Percentiles rank a stretch among this genome's conserved stretches.
Conservation (phyloP, 306 rosid genomes). For the Acacia crassicarpa region DNA sequence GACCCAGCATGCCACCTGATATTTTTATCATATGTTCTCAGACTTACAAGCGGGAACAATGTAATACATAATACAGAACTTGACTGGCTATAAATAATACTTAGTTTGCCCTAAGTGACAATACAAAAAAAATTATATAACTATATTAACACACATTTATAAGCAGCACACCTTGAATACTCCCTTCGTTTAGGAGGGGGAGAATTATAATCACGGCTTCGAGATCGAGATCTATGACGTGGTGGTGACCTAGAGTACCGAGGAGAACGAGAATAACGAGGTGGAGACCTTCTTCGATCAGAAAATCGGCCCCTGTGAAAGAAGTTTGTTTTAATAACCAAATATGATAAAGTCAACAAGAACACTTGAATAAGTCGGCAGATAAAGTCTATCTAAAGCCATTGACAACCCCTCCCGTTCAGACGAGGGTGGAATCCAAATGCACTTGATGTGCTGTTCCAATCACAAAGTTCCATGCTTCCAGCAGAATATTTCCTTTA, state of each 20-base stretch:
- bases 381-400: not conserved
- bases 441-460: not conserved
- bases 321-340: not conserved
- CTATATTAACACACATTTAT: not conserved
- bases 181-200: conserved; percentile 71
- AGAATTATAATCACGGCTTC: conserved; percentile 64
- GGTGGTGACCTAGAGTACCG: conserved; percentile 55
- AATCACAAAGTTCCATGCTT: not conserved
- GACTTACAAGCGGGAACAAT: not conserved
- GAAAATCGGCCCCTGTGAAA: conserved; percentile 43
- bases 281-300: conserved; percentile 89
- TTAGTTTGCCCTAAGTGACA: not conserved
- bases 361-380: not conserved
- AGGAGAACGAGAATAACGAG: conserved; percentile 72
- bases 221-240: conserved; percentile 75
- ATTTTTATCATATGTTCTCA: not conserved
- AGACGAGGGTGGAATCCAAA: not conserved
- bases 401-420: not conserved
- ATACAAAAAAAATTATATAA: not conserved
- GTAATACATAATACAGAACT: not conserved
- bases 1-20: not conserved
- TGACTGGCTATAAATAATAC: not conserved
- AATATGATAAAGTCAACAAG: not conserved
- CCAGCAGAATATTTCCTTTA: not conserved
- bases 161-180: conserved; percentile 65